Evolutionary conservation across 2,329 filamentous ascomycete species (phyloP), one percentile per base, ranked within the genome.

Genomic region (Fusarium albosuccineum): DNA sequence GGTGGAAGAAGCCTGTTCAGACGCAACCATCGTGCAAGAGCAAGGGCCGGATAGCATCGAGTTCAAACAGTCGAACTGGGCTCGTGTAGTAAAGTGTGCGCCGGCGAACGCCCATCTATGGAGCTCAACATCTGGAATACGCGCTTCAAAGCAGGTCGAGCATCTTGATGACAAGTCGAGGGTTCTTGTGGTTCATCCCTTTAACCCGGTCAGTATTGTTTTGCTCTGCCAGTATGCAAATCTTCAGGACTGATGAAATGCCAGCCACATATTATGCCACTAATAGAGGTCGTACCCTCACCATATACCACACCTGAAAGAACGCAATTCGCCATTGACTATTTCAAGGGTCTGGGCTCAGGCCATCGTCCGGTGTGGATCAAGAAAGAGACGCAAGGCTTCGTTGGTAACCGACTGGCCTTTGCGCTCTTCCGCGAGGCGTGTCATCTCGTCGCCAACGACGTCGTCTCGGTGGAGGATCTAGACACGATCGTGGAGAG

Each of bases 401-500:
- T 70, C 0, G 67, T 70, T 0, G 67, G 67, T 1, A 70, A 70
- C 5, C 67, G 67, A 0, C 29, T 70, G 1, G 67, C 67, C 0
- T 70, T 70, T 4, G 64, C 67, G 1, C 9, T 70, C 0, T 70
- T 70, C 27, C 53, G 64, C 3, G 67, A 70, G 9, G 67, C 67
- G 1, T 67, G 64, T 0, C 64, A 70, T 4, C 30, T 70, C 0
- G 67, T 68, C 0, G 36, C 67, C 1, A 50, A 53, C 3, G 64
- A 58, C 0, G 67, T 70, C 1, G 64, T 70, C 0, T 70, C 67
- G 1, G 72, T 76, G 0, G 51, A 72, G 2, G 77, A 82, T 4
- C 37, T 83, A 0, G 70, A 68, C 4, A 67, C 71, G 1, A 72
- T 78, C 3, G 60, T 74, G 8, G 73, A 71, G 9, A 56, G 59